These are phyloP conservation scores for Aspergillus sp. DNA, from an alignment of 2,329 filamentous ascomycete species.

Conservation along the genomic window DNA sequence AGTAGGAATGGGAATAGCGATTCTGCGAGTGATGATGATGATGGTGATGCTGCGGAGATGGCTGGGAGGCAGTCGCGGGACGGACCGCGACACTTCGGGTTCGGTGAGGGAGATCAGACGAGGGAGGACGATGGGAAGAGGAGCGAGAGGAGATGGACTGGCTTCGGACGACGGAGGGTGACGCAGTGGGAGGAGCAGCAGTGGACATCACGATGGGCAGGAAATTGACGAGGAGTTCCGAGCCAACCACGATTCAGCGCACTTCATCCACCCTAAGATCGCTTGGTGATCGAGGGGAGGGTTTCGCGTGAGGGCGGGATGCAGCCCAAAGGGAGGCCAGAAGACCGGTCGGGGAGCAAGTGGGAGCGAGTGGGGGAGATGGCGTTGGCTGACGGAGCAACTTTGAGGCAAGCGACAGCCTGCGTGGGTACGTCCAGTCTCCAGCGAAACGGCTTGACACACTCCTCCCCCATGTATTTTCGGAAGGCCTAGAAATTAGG, in stretches of 20 bases:
- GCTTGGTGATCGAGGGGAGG: constrained; percentile 12
- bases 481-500: neutral
- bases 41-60: constrained; percentile 33
- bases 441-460: constrained; percentile 16
- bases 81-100: constrained; percentile 49
- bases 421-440: constrained; percentile 13
- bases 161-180: constrained; percentile 52
- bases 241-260: constrained; percentile 16
- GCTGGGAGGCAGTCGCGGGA: constrained; percentile 41
- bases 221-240: constrained; percentile 6
- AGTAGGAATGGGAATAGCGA: constrained; percentile 36
- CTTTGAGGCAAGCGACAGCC: constrained; percentile 16
- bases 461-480: constrained; percentile 18
- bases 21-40: constrained; percentile 26
- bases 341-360: constrained; percentile 25
- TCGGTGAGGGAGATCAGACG: constrained; percentile 48
- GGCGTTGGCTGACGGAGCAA: constrained; percentile 26
- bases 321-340: constrained; percentile 18
- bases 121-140: constrained; percentile 41
- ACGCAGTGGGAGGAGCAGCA: constrained; percentile 47
- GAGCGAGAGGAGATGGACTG: constrained; percentile 52
- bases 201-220: constrained; percentile 44
- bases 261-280: constrained; percentile 14
- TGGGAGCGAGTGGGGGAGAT: constrained; percentile 25
- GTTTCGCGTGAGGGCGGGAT: constrained; percentile 13